Evolutionary conservation across 257 asterid species (phyloP).

Genomic region (Phtheirospermum japonicum): DNA sequence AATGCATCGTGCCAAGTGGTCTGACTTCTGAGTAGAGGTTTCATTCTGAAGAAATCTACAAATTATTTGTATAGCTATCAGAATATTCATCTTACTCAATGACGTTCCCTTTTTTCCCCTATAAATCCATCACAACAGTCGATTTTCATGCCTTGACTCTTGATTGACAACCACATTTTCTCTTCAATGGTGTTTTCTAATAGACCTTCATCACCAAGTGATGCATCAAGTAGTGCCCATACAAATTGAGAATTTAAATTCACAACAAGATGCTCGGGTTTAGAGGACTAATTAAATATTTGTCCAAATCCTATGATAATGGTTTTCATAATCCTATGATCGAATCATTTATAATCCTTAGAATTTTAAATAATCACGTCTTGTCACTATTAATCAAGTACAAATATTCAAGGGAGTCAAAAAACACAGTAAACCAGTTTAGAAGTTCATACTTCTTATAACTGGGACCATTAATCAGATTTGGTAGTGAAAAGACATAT

Average conservation of each 20-base stretch:
- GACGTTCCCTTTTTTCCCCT: slow-evolving; percentile 59
- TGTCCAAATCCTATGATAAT: slow-evolving; percentile 63
- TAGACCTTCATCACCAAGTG: slow-evolving; percentile 88
- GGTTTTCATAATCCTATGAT: slow-evolving; percentile 90
- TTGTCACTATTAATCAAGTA: slow-evolving; percentile 3
- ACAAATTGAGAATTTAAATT: slow-evolving; percentile 62
- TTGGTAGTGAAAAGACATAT: slow-evolving; percentile 72
- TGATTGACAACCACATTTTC: slow-evolving; percentile 68
- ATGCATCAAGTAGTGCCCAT: slow-evolving; percentile 92
- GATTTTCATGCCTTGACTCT: slow-evolving; percentile 73
- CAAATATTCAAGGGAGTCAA: slow-evolving; percentile 15
- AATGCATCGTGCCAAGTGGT: slow-evolving; percentile 90
- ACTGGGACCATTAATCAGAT: slow-evolving; percentile 70
- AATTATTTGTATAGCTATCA: slow-evolving; percentile 75
- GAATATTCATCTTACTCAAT: slow-evolving; percentile 66
- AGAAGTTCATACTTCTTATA: slow-evolving; percentile 59
- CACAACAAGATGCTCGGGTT: slow-evolving; percentile 76
- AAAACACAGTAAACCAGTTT: slow-evolving; percentile 9
- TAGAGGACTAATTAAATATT: slow-evolving; percentile 61
- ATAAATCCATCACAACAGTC: slow-evolving; percentile 60
- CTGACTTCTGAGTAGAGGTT: slow-evolving; percentile 81
- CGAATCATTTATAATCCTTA: not conserved
- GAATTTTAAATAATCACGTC: not conserved
- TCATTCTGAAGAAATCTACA: slow-evolving; percentile 70
- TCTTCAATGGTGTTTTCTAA: slow-evolving; percentile 70